Evolutionary conservation across 2,329 filamentous ascomycete species (phyloP).

Genomic region (Claviceps sp.): DNA sequence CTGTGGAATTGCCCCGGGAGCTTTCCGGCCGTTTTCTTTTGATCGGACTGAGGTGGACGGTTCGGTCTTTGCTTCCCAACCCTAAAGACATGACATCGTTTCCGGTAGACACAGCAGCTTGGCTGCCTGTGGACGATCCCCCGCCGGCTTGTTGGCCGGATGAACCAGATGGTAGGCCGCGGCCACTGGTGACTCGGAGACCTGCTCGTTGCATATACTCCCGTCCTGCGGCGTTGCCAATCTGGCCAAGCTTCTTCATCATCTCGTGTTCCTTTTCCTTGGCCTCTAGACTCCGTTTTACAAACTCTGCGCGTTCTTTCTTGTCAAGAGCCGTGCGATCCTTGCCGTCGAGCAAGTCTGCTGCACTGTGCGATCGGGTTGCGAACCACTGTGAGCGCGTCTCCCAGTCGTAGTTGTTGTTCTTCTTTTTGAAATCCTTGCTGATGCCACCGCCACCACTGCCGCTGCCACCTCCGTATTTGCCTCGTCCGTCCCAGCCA

Average conservation of each 20-base stretch:
- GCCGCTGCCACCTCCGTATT: conserved; percentile 10
- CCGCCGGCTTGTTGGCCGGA: neutral
- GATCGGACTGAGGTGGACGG: conserved; percentile 43
- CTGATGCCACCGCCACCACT: neutral
- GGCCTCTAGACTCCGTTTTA: conserved; percentile 50
- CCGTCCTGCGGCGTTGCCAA: conserved; percentile 52
- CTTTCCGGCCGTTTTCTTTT: conserved; percentile 48
- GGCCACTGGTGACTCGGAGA: conserved; percentile 7
- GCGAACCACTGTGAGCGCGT: conserved; percentile 45
- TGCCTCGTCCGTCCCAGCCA: conserved; percentile 16
- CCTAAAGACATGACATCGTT: conserved; percentile 29
- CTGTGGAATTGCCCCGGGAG: conserved; percentile 21
- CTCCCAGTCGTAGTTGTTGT: conserved; percentile 40
- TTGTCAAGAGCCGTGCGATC: conserved; percentile 43
- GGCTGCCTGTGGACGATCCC: conserved; percentile 5
- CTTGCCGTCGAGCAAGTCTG: conserved; percentile 51
- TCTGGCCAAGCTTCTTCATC: conserved; percentile 49
- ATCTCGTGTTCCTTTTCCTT: conserved; percentile 63
- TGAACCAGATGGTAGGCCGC: neutral
- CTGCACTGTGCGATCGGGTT: conserved; percentile 36
- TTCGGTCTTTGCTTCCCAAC: conserved; percentile 21
- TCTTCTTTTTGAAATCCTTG: conserved; percentile 10
- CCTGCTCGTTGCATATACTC: conserved; percentile 51
- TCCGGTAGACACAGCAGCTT: conserved; percentile 18
- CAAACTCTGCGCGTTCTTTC: conserved; percentile 49